Evolutionary conservation across 1,284 basidiomycete species (phyloP), one percentile per base, ranked within the genome.

Genomic region (Ceratobasidium sp.): DNA sequence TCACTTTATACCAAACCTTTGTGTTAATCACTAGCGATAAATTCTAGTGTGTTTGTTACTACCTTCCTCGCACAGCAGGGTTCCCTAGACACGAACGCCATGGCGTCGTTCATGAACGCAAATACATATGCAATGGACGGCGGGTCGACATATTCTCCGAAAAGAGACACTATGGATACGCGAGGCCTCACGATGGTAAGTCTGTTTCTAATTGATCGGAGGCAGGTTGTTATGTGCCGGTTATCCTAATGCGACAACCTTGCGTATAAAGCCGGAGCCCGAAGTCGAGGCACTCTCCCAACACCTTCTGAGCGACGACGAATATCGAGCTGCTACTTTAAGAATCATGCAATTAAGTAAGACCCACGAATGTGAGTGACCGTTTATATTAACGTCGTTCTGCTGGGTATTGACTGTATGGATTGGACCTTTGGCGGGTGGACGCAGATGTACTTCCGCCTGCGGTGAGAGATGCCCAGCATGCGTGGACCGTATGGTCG

Each of bases 401-500:
- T n/a, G n/a, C n/a, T n/a, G n/a, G n/a, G n/a, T n/a, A n/a, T n/a
- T n/a, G n/a, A n/a, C n/a, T 63, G 24, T 15, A 27, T 29, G n/a
- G 15, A 19, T 63, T 24, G 27, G 36, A 44, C 19, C 31, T 36
- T 3, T 5, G 36, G 11, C 36, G 4, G 36, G 36, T 50, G 45
- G 47, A 27, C 24, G 19, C 19, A 71, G 67, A 71, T 50, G 67
- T 71, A 11, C 51, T 71, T 17, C 67, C 67, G 27, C 67, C 54
- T 7, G 67, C 67, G 29, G 67, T 71, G 54, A 47, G 67, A 47
- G 67, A 71, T 22, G 67, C 67, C 11, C 57, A 71, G 45, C 67
- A 71, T 17, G 67, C 67, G 19, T 71, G 67, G 67, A 71, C 67
- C 4, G 41, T 71, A 17, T 71, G 67, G 67, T 71, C 67, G n/a